Base-by-base conservation (phyloP, 345 rosid species). In the Xanthoceras sorbifolium region DNA sequence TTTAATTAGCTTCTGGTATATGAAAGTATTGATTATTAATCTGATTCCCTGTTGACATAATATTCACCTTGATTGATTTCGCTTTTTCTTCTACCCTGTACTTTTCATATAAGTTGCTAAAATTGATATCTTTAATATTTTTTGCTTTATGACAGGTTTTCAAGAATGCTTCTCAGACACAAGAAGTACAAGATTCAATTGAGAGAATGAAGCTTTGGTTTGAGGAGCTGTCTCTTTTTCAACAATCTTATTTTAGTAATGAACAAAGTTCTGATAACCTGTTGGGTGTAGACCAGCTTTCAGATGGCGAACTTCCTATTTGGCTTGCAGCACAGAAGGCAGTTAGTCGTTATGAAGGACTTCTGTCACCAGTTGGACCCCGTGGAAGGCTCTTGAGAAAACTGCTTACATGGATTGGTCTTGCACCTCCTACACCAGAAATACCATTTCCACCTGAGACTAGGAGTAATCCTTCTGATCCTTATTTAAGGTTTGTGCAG, bases 301-400 rank as follows among this genome's bases (percentile, higher is more conserved):
- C 92, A 80, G 90, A 87, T 71, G 77, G 81, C 20, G 91, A 90
- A 32, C 97, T 95, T 71, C 98, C 97, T 48, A 89, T 95, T 75
- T 87, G 96, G 85, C 76, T 91, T 76, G 98, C 99, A 63, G 98
- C 99, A 77, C 93, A 91, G 88, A 95, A 85, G 78, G 99, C 98
- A 77, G 95, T 93, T 67, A 89, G 88, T 76, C 93, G 96, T 62
- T 95, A 93, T 74, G 90, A 93, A 83, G 97, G 95, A 71, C 79
- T 93, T 82, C 86, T 95, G 31, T 89, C 99, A 63, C 88, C 92
- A 36, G 84, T 84, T 82, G 99, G 99, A 80, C 98, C 99, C 61
- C 91, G 99, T 28, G 91, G 89, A 81, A 88, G 90, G 89, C 94
- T 95, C 71, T 83, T 95, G 40, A 83, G 87, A 80, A 91, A 83